A percentile compares a stretch with the other conserved stretches of the same genome.
These are phyloP conservation scores for Yamadazyma buinensis DNA, from an alignment of 1,139 yeast species.

Conservation along the genomic window DNA sequence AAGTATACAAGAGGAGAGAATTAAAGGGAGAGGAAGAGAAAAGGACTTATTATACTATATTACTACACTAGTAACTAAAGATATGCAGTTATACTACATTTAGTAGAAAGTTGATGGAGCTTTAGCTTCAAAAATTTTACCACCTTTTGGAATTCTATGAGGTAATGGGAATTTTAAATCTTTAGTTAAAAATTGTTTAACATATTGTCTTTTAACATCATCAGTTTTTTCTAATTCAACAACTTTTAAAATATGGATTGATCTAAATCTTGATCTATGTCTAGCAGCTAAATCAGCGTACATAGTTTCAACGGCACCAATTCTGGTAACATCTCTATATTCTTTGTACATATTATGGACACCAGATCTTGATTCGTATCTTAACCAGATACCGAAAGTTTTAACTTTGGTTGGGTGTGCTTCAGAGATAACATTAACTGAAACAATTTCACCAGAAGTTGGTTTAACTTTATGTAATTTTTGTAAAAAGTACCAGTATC, in stretches of 20 bases:
- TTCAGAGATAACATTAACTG: constrained; percentile 89
- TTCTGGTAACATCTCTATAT: constrained; percentile 99
- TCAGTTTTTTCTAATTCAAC: constrained; percentile 97
- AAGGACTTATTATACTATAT: not conserved
- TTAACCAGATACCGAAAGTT: constrained; percentile 99
- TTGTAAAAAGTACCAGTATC: constrained; percentile 99
- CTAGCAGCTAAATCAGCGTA: constrained; percentile 99
- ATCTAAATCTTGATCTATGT: constrained; percentile 99
- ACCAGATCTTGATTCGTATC: constrained; percentile 99
- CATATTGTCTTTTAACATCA: constrained; percentile 99
- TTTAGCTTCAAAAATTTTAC: constrained; percentile 84
- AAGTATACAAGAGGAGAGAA: too few relatives aligned
- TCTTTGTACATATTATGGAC: constrained; percentile 99
- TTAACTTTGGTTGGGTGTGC: constrained; percentile 98
- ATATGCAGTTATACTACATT: too few relatives aligned
- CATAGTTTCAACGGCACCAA: constrained; percentile 97
- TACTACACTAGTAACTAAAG: too few relatives aligned
- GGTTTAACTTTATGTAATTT: constrained; percentile 99
- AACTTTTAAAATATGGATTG: constrained; percentile 97
- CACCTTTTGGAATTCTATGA: constrained; percentile 95
- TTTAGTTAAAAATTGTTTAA: constrained; percentile 93
- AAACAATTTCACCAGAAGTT: constrained; percentile 98
- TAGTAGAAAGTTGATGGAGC: constrained; percentile 98
- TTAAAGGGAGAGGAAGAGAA: not conserved
- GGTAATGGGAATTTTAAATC: constrained; percentile 99